These are phyloP conservation scores for Papiliotrema fonsecae DNA, from an alignment of 1,284 basidiomycete species.

Conservation along the genomic window DNA sequence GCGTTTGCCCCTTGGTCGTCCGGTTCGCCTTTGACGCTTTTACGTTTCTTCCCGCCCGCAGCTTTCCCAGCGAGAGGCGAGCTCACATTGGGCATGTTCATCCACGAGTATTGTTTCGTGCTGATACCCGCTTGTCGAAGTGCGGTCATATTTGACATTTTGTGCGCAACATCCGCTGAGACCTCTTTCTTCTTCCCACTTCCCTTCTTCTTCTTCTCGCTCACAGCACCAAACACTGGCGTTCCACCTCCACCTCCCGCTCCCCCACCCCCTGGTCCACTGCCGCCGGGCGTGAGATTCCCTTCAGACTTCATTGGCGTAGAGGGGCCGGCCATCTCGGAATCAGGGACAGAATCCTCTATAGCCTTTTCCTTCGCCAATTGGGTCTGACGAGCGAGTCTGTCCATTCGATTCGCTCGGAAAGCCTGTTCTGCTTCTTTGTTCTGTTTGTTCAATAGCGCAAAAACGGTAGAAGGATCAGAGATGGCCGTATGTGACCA, in stretches of 20 bases:
- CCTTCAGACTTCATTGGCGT: too few species aligned
- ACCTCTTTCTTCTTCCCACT: constrained; percentile 21
- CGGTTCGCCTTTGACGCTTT: constrained; percentile 5
- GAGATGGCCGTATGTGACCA: constrained; percentile 35
- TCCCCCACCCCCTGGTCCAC: neutral
- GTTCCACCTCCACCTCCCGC: neutral
- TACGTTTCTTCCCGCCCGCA: constrained; percentile 21
- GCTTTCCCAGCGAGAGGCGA: constrained; percentile 13
- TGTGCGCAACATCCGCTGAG: constrained; percentile 36
- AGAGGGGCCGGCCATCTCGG: too few species aligned
- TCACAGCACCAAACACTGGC: constrained; percentile 18
- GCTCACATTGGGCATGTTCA: constrained; percentile 23
- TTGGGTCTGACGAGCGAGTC: constrained; percentile 36
- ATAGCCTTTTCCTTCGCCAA: constrained; percentile 28
- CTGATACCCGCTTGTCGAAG: constrained; percentile 14
- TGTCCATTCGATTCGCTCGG: constrained; percentile 32
- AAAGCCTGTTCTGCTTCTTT: constrained; percentile 38
- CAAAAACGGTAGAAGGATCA: constrained; percentile 32
- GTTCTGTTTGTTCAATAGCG: constrained; percentile 26
- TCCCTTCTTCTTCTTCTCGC: constrained; percentile 8
- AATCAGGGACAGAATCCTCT: too few species aligned
- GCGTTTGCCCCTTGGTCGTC: neutral
- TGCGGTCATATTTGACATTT: constrained; percentile 38
- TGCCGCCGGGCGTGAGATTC: neutral
- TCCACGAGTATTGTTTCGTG: constrained; percentile 39